Conservation (phyloP, 2,329 filamentous ascomycete species). For the Amauroascus niger region DNA sequence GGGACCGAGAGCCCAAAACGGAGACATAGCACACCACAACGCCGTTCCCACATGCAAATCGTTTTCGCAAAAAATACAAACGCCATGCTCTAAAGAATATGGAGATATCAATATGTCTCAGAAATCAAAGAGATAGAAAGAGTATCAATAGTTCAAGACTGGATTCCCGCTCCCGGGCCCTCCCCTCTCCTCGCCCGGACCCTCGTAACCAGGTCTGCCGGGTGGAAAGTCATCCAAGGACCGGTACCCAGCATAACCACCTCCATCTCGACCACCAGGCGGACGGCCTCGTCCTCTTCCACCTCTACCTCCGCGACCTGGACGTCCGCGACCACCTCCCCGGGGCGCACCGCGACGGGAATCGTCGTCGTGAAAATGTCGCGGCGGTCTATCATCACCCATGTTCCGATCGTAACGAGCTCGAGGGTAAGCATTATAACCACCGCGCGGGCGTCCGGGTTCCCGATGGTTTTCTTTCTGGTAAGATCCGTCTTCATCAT, state of each 20-base stretch:
- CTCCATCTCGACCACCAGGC: conserved; percentile 39
- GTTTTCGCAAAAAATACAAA: not conserved
- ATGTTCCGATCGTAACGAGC: conserved; percentile 23
- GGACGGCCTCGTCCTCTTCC: conserved; percentile 34
- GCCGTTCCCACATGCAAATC: not conserved
- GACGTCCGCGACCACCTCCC: conserved; percentile 30
- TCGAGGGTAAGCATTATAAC: conserved; percentile 21
- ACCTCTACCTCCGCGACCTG: conserved; percentile 38
- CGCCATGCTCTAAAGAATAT: not conserved
- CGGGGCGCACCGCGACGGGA: conserved; percentile 27
- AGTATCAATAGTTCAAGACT: conserved; percentile 34
- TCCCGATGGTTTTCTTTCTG: conserved; percentile 22
- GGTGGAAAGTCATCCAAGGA: conserved; percentile 53
- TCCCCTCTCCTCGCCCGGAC: conserved; percentile 25
- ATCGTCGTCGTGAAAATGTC: conserved; percentile 36
- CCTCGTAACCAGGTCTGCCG: conserved; percentile 24
- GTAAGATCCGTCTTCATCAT: conserved; percentile 40
- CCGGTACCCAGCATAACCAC: conserved; percentile 49
- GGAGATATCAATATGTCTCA: not conserved
- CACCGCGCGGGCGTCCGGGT: conserved; percentile 20
- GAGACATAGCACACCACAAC: not conserved
- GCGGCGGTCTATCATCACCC: conserved; percentile 19
- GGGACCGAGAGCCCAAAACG: too few species aligned
- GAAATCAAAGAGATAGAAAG: not conserved
- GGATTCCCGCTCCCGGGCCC: conserved; percentile 23